phyloP scores from a whole-genome alignment of 345 rosid genomes.

The Gossypium raimondii region DNA sequence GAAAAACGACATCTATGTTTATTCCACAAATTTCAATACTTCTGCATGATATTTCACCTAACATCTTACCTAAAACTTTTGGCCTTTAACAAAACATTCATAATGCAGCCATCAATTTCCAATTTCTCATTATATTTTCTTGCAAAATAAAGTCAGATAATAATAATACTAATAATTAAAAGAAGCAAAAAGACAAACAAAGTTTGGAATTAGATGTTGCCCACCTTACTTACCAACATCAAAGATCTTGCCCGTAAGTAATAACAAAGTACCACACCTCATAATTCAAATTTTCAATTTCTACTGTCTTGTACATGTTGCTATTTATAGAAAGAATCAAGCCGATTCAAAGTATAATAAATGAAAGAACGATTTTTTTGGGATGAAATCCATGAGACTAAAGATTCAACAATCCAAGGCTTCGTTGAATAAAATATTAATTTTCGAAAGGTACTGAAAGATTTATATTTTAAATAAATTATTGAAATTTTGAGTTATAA shows the following conservation, averaged over 20 bases:
- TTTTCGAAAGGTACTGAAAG: too few species aligned
- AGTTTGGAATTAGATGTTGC: constrained; percentile 3
- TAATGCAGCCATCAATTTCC: constrained; percentile 2
- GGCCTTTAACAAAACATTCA: constrained; percentile 21
- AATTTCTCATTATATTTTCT: neutral
- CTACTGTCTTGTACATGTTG: too few species aligned
- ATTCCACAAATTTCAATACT: constrained; percentile 16
- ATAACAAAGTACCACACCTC: constrained; percentile 10
- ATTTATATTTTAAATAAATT: too few species aligned
- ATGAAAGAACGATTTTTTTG: too few species aligned
- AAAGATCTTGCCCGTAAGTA: constrained; percentile 29
- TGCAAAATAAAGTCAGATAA: constrained; percentile 5
- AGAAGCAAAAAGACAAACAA: neutral
- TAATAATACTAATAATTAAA: neutral
- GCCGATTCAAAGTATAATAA: too few species aligned
- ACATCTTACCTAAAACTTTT: constrained; percentile 30
- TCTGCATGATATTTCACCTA: constrained; percentile 25
- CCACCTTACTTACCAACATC: neutral
- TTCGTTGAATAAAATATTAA: too few species aligned
- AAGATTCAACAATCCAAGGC: too few species aligned
- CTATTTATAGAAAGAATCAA: too few species aligned
- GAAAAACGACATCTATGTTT: constrained; percentile 22
- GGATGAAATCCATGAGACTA: too few species aligned
- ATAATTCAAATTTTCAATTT: too few species aligned
- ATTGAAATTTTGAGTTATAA: too few species aligned